phyloP scores from a whole-genome alignment of 2,329 filamentous ascomycete genomes.

The Clarireedia homoeocarpa region DNA sequence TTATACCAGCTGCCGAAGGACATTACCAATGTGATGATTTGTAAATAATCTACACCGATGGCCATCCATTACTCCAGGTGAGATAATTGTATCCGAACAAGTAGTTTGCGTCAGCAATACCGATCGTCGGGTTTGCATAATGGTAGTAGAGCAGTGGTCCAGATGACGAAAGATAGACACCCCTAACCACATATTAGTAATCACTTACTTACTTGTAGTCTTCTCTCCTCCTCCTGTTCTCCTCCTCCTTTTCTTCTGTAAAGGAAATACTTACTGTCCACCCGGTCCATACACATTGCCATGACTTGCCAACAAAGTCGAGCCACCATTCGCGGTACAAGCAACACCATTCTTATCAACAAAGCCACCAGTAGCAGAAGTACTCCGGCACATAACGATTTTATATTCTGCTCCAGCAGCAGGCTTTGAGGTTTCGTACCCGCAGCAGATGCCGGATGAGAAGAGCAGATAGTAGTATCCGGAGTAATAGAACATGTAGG shows the following conservation, averaged over 20 bases:
- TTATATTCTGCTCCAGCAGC: slow-evolving; percentile 23
- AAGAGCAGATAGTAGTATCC: slow-evolving; percentile 59
- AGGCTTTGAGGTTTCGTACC: slow-evolving; percentile 45
- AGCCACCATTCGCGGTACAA: slow-evolving; percentile 51
- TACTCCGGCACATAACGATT: slow-evolving; percentile 45
- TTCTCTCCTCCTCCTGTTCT: background rate
- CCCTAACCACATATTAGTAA: background rate
- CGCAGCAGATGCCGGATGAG: slow-evolving; percentile 53
- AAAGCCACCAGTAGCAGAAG: slow-evolving; percentile 51
- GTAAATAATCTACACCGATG: slow-evolving; percentile 27
- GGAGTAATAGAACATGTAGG: slow-evolving; percentile 45
- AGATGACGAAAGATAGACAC: slow-evolving; percentile 2
- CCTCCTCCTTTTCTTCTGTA: no score
- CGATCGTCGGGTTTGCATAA: slow-evolving; percentile 47
- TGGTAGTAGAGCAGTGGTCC: slow-evolving; percentile 46
- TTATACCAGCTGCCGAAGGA: no score
- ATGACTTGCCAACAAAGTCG: slow-evolving; percentile 51
- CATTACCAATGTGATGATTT: no score
- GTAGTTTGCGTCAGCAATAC: slow-evolving; percentile 39
- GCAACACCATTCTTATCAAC: slow-evolving; percentile 45
- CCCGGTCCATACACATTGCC: slow-evolving; percentile 56
- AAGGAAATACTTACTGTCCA: slow-evolving; percentile 38
- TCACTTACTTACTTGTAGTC: no score
- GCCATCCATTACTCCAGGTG: slow-evolving; percentile 37
- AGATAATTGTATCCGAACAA: slow-evolving; percentile 39